Conservation (phyloP, 306 rosid species). For the Lagenaria siceraria region DNA sequence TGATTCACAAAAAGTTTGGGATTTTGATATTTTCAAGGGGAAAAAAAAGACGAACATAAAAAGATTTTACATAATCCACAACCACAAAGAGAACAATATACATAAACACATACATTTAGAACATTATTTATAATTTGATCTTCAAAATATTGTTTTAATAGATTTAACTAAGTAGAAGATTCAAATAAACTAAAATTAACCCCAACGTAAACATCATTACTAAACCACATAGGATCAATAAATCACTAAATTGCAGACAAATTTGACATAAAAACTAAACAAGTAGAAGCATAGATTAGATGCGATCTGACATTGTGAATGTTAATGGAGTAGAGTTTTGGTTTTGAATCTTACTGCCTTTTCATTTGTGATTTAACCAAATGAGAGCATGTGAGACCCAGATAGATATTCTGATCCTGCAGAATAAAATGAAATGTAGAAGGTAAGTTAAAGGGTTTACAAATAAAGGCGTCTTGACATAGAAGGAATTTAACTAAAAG, state of each 20-base stretch:
- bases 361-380: background rate
- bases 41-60: background rate
- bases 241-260: background rate
- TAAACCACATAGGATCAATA: too few relatives aligned
- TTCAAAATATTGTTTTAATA: background rate
- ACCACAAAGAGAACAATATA: background rate
- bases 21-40: too few relatives aligned
- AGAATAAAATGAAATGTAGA: background rate
- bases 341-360: background rate
- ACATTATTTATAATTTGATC: background rate
- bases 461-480: slow-evolving; percentile 12
- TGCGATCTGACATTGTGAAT: background rate
- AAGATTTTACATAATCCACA: background rate
- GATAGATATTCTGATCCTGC: background rate
- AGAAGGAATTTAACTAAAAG: slow-evolving; percentile 12
- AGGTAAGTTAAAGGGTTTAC: slow-evolving; percentile 8
- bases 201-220: too few relatives aligned
- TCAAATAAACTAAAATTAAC: background rate
- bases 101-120: background rate
- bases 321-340: background rate
- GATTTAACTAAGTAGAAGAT: background rate
- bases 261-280: background rate
- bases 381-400: background rate
- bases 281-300: background rate
- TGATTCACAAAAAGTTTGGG: too few relatives aligned